Conservation (phyloP, 1,284 basidiomycete species). For the Fomitiporia mediterranea region DNA sequence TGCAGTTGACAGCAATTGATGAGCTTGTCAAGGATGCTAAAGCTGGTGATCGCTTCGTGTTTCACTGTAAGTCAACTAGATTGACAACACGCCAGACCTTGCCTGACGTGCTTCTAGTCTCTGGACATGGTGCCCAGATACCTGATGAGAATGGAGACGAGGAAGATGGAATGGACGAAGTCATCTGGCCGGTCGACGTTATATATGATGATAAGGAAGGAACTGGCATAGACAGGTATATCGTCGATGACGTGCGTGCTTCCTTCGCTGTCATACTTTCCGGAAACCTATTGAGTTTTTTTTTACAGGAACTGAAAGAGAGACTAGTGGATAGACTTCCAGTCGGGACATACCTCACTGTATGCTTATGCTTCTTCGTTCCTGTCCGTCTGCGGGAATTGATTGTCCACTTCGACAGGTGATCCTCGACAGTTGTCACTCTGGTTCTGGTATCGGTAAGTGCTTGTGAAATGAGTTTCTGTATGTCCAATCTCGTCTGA, state of each 20-base stretch:
- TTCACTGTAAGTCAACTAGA: constrained; percentile 20
- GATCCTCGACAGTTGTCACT: constrained; percentile 21
- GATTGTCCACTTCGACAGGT: constrained; percentile 5
- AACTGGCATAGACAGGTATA: constrained; percentile 11
- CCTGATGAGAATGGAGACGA: constrained; percentile 15
- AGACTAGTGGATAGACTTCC: constrained; percentile 18
- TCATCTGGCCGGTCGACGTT: constrained; percentile 18
- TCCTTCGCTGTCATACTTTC: background rate
- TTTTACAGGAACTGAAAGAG: constrained; percentile 14
- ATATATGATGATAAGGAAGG: background rate
- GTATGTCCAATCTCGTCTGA: background rate
- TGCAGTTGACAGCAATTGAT: constrained; percentile 19
- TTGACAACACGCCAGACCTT: too few species aligned
- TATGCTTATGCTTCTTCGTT: background rate
- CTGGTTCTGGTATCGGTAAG: constrained; percentile 20
- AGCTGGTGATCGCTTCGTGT: constrained; percentile 21
- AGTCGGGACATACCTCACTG: constrained; percentile 17
- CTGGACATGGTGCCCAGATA: constrained; percentile 21
- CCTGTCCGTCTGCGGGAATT: background rate
- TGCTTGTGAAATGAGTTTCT: background rate
- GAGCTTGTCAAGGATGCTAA: constrained; percentile 19
- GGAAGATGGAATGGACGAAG: constrained; percentile 21
- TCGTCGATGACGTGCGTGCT: constrained; percentile 19
- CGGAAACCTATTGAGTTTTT: background rate
- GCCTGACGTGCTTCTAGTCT: constrained; percentile 7